Conservation (phyloP, 176 grass and related monocot genomes). For the Saccharum spontaneum region DNA sequence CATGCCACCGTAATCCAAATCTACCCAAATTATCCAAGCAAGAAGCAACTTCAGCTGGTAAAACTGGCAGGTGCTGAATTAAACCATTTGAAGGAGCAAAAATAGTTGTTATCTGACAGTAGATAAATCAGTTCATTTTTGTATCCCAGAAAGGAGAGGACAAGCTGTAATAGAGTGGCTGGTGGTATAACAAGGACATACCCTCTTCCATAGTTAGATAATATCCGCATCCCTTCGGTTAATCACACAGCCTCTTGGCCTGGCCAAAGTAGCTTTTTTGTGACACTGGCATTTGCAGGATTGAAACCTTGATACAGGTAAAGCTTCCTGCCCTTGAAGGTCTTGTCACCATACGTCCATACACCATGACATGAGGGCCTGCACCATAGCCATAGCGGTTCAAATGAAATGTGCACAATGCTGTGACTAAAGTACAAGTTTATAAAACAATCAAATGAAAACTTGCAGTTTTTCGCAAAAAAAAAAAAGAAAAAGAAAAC, state of each 20-base stretch:
- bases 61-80: not conserved
- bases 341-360: slow-evolving; percentile 87
- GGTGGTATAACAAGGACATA: slow-evolving; percentile 15
- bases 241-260: slow-evolving; percentile 42
- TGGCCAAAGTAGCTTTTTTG: slow-evolving; percentile 43
- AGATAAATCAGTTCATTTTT: slow-evolving; percentile 7
- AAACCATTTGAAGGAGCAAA: not conserved
- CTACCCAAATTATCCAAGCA: no score
- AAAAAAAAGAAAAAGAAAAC: no score
- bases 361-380: slow-evolving; percentile 95
- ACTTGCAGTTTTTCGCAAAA: no score
- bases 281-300: slow-evolving; percentile 59
- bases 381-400: slow-evolving; percentile 27
- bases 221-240: slow-evolving; percentile 91
- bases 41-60: not conserved
- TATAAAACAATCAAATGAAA: not conserved
- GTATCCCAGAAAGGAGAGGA: not conserved
- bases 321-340: slow-evolving; percentile 71
- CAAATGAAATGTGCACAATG: slow-evolving; percentile 41
- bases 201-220: slow-evolving; percentile 79
- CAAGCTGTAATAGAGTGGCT: not conserved
- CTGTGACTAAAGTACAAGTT: not conserved
- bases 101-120: not conserved
- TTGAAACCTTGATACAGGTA: slow-evolving; percentile 91
- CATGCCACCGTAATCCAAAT: not conserved